Conservation (phyloP, 345 rosid species). For the Chamaenerion angustifolium region DNA sequence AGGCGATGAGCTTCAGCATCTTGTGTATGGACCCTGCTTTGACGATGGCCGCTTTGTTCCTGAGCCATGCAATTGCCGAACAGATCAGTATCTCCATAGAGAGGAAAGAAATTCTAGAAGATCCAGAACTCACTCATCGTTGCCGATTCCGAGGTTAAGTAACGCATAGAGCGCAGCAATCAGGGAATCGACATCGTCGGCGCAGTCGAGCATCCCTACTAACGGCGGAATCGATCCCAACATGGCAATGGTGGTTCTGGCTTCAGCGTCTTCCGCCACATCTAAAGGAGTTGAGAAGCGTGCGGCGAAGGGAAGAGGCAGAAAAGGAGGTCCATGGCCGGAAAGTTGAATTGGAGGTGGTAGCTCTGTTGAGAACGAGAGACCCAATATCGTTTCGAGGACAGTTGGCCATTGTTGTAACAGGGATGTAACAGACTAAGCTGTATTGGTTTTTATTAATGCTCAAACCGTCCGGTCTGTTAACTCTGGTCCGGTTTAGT, state of each 20-base stretch:
- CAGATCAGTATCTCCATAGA: slow-evolving; percentile 12
- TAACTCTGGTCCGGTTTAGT: no score
- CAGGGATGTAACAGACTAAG: no score
- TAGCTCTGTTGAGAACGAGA: no score
- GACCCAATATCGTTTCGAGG: no score
- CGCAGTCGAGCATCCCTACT: no score
- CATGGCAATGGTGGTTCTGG: no score
- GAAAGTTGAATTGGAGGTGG: no score
- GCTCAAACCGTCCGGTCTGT: no score
- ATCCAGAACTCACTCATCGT: slow-evolving; percentile 47
- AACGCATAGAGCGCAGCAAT: slow-evolving; percentile 74
- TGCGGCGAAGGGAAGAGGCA: slow-evolving; percentile 53
- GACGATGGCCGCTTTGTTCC: slow-evolving; percentile 97
- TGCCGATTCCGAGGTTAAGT: slow-evolving; percentile 88
- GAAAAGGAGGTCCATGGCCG: no score
- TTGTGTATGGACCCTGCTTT: slow-evolving; percentile 94
- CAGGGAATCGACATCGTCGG: slow-evolving; percentile 29
- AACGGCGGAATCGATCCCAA: no score
- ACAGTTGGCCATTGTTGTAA: slow-evolving; percentile 53
- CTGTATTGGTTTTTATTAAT: no score
- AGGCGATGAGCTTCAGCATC: no score
- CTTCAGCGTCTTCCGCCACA: slow-evolving; percentile 9
- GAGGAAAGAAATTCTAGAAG: slow-evolving; percentile 15
- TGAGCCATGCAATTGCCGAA: slow-evolving; percentile 9
- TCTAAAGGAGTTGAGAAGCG: slow-evolving; percentile 40